Conservation (phyloP, 106 monocot genomes). For the Phalaenopsis aphrodite region DNA sequence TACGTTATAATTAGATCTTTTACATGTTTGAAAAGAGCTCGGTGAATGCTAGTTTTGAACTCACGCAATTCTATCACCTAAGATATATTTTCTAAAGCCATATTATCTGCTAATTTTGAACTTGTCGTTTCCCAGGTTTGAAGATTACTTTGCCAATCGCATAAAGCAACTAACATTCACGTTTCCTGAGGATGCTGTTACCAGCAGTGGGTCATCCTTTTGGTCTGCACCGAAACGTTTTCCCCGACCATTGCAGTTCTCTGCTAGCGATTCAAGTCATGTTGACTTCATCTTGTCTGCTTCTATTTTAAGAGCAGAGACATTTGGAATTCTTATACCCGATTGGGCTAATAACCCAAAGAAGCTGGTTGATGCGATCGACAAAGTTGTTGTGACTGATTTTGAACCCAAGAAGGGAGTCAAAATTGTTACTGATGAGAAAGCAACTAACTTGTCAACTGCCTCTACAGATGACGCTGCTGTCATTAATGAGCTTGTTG, state of each 20-base stretch:
- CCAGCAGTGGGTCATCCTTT: conserved; percentile 64
- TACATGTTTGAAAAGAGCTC: not conserved
- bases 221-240: conserved; percentile 96
- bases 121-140: conserved; percentile 49
- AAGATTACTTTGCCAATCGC: conserved; percentile 79
- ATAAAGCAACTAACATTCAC: conserved; percentile 88
- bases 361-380: conserved; percentile 52
- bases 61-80: not conserved
- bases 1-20: not conserved
- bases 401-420: conserved; percentile 71
- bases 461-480: conserved; percentile 67
- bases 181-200: conserved; percentile 74
- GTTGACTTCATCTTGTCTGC: conserved; percentile 71
- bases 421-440: conserved; percentile 87
- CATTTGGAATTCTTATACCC: conserved; percentile 64
- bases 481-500: conserved; percentile 58
- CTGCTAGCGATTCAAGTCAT: conserved; percentile 47
- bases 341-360: conserved; percentile 54
- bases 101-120: not conserved
- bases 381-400: conserved; percentile 57
- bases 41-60: not conserved
- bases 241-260: conserved; percentile 66
- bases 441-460: conserved; percentile 50
- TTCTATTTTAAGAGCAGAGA: conserved; percentile 72
- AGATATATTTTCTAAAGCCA: too few species aligned